phyloP scores from a whole-genome alignment of 73 alveolate genomes.

The Durusdinium trenchii region DNA sequence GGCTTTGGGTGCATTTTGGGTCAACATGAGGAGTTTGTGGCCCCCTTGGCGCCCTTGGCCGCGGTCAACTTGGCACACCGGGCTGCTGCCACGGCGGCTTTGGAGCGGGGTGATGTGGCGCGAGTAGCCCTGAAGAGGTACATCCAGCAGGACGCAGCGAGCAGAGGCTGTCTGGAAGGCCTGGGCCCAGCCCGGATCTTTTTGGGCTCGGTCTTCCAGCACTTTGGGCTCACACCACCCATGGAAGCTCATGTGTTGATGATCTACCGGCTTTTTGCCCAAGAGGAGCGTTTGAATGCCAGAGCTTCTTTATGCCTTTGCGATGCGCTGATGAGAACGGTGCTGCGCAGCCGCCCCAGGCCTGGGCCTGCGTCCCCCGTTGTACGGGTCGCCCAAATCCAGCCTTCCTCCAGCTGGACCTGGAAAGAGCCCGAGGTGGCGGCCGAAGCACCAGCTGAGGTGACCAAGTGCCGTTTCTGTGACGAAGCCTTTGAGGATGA shows the following conservation, averaged over 20 bases:
- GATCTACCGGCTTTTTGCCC: neutral
- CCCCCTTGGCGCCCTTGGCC: slow-evolving; percentile 61
- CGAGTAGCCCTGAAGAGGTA: slow-evolving; percentile 39
- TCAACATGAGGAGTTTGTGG: neutral
- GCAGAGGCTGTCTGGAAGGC: neutral
- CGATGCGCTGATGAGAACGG: slow-evolving; percentile 39
- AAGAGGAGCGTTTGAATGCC: slow-evolving; percentile 35
- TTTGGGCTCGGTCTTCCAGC: slow-evolving; percentile 33
- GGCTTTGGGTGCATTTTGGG: neutral
- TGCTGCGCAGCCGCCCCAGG: slow-evolving; percentile 28
- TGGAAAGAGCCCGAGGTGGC: neutral
- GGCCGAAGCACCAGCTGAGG: neutral
- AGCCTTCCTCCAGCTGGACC: too few species aligned
- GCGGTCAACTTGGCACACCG: slow-evolving; percentile 40
- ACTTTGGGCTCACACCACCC: slow-evolving; percentile 48
- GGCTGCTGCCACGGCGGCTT: slow-evolving; percentile 18
- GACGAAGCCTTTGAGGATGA: neutral
- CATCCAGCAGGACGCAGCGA: neutral
- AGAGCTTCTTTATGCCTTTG: slow-evolving; percentile 24
- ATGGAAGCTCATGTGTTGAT: slow-evolving; percentile 2
- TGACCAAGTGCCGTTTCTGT: neutral
- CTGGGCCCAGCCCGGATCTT: neutral
- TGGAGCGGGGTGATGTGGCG: slow-evolving; percentile 53
- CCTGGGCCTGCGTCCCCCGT: neutral
- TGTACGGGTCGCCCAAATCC: neutral